These are phyloP conservation scores for Nakaseomyces sp. DNA, from an alignment of 1,139 yeast species.

Conservation along the genomic window DNA sequence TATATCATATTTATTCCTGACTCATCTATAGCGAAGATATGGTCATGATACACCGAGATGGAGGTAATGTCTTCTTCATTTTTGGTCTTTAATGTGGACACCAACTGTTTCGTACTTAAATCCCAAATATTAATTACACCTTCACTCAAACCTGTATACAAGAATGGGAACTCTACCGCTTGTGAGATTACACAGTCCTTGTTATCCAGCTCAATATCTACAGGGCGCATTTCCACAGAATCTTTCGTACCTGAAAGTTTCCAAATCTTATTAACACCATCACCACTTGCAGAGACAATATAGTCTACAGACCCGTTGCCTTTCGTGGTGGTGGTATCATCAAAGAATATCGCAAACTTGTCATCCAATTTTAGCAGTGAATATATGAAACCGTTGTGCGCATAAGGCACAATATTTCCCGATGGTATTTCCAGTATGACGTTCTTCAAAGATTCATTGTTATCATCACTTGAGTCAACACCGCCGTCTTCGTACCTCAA, in stretches of 20 bases:
- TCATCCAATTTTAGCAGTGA: conserved; percentile 39
- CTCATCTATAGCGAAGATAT: conserved; percentile 32
- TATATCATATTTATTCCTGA: conserved; percentile 48
- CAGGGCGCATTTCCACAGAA: conserved; percentile 14
- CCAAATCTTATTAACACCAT: conserved; percentile 81
- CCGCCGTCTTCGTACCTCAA: not conserved
- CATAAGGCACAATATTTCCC: conserved; percentile 61
- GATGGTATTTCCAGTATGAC: conserved; percentile 54
- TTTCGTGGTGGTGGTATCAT: conserved; percentile 1
- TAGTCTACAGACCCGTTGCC: conserved; percentile 31
- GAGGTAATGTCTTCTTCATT: conserved; percentile 42
- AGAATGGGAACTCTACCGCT: conserved; percentile 50
- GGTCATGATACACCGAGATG: conserved; percentile 39
- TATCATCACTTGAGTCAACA: not conserved
- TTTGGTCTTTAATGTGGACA: conserved; percentile 47
- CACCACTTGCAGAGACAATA: conserved; percentile 76
- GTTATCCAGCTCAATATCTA: conserved; percentile 42
- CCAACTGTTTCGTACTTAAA: conserved; percentile 63
- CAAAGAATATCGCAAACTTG: conserved; percentile 10
- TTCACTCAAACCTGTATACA: conserved; percentile 70
- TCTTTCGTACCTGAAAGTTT: conserved; percentile 25
- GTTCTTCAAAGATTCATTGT: not conserved
- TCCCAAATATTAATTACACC: conserved; percentile 80
- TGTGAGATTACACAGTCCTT: conserved; percentile 65
- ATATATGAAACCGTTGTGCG: conserved; percentile 87